Conservation (phyloP, 2,329 filamentous ascomycete species). For the Colletotrichum phormii region DNA sequence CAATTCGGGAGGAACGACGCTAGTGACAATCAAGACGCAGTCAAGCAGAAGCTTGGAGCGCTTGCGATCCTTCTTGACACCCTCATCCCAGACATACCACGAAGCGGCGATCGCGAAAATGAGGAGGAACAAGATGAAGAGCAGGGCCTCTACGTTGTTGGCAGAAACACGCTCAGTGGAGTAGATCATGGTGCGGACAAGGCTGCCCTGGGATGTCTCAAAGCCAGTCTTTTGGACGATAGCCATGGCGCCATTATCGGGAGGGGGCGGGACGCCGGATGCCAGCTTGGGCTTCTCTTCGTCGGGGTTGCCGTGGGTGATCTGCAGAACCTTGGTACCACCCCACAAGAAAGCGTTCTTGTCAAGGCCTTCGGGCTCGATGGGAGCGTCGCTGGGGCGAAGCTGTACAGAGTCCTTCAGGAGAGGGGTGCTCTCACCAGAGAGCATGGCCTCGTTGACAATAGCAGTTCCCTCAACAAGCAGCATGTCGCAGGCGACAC, state of each 20-base stretch:
- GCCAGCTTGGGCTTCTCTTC: constrained; percentile 78
- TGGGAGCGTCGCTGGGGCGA: constrained; percentile 80
- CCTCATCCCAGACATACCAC: constrained; percentile 99
- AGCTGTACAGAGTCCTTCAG: constrained; percentile 96
- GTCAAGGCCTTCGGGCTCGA: constrained; percentile 92
- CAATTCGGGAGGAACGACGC: constrained; percentile 96
- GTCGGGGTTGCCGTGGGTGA: constrained; percentile 86
- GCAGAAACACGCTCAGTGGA: constrained; percentile 99
- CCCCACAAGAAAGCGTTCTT: constrained; percentile 98
- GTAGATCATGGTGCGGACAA: constrained; percentile 99
- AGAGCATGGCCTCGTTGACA: constrained; percentile 99
- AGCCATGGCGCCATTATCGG: constrained; percentile 93
- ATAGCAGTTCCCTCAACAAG: constrained; percentile 95
- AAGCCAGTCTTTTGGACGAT: constrained; percentile 98
- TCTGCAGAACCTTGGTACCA: constrained; percentile 95
- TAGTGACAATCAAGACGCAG: constrained; percentile 97
- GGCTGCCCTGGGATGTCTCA: constrained; percentile 96
- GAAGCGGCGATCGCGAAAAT: constrained; percentile 97
- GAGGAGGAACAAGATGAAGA: constrained; percentile 96
- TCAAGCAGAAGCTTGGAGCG: constrained; percentile 96
- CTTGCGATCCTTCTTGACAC: constrained; percentile 93
- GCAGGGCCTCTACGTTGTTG: constrained; percentile 94
- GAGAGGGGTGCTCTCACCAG: constrained; percentile 95
- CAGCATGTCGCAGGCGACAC: constrained; percentile 97
- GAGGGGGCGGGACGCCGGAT: constrained; percentile 84